phyloP scores from a whole-genome alignment of 1,284 basidiomycete species.

The Coriolopsis trogii region DNA sequence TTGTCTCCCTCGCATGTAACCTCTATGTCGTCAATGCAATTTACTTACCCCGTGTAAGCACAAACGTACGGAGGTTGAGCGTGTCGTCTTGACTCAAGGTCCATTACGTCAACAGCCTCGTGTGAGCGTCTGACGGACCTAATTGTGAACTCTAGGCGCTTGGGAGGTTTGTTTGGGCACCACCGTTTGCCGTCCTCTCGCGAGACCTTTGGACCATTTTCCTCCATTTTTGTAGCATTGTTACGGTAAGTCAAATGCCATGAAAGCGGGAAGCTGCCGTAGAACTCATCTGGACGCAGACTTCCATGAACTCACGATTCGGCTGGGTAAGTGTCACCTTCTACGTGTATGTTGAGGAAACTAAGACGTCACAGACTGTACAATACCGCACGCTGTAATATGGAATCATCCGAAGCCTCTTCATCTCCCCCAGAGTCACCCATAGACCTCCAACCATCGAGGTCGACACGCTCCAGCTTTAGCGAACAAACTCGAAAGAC shows the following conservation, averaged over 20 bases:
- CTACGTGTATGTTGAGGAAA: neutral
- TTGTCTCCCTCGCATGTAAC: conserved; percentile 6
- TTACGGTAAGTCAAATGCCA: conserved; percentile 17
- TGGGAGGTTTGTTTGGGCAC: conserved; percentile 17
- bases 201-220: conserved; percentile 4
- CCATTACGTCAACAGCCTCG: conserved; percentile 9
- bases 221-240: conserved; percentile 13
- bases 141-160: conserved; percentile 7
- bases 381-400: conserved; percentile 20
- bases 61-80: too few relatives aligned
- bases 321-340: conserved; percentile 17
- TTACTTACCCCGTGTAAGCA: neutral
- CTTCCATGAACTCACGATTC: conserved; percentile 20
- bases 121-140: conserved; percentile 1
- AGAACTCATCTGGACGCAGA: conserved; percentile 1
- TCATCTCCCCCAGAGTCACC: conserved; percentile 27
- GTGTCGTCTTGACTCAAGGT: neutral
- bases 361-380: conserved; percentile 21
- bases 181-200: conserved; percentile 8
- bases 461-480: conserved; percentile 18
- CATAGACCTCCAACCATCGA: conserved; percentile 5
- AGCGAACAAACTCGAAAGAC: conserved; percentile 21
- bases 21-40: conserved; percentile 1
- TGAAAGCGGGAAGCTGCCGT: neutral
- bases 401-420: conserved; percentile 29